These are phyloP conservation scores for Ceratocystis eucalypticola DNA, from an alignment of 2,329 filamentous ascomycete species.

Conservation along the genomic window DNA sequence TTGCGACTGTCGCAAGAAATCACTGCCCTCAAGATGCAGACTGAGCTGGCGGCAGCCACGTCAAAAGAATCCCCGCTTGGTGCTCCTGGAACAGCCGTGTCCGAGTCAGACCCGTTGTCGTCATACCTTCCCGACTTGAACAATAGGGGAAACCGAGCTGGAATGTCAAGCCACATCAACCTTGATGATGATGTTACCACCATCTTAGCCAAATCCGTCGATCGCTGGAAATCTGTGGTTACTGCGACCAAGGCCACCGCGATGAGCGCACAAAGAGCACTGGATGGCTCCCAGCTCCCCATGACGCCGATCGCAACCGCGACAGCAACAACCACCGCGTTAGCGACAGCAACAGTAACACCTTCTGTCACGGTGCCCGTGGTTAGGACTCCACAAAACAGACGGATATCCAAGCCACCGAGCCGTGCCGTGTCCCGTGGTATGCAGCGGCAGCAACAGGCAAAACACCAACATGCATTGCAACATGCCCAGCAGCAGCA, in stretches of 20 bases:
- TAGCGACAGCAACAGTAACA: constrained; percentile 21
- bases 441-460: constrained; percentile 20
- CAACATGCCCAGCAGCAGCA: constrained; percentile 23
- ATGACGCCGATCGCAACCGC: background rate
- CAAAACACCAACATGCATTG: constrained; percentile 19
- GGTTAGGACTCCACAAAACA: constrained; percentile 13
- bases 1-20: constrained; percentile 43
- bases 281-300: constrained; percentile 28
- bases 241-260: constrained; percentile 36
- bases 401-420: constrained; percentile 19
- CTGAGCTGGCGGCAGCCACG: constrained; percentile 37
- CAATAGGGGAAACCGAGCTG: constrained; percentile 24
- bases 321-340: background rate
- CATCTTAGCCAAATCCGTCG: constrained; percentile 41
- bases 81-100: constrained; percentile 38
- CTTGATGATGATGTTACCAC: constrained; percentile 38
- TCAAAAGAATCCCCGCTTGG: constrained; percentile 40
- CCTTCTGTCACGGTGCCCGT: constrained; percentile 19
- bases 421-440: constrained; percentile 18
- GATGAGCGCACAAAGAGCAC: constrained; percentile 37
- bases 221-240: constrained; percentile 49
- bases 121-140: constrained; percentile 34
- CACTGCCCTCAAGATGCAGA: constrained; percentile 41
- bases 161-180: constrained; percentile 23
- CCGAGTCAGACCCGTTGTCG: constrained; percentile 37